Conservation (phyloP, 257 asterid genomes). For the Agastache rugosa region DNA sequence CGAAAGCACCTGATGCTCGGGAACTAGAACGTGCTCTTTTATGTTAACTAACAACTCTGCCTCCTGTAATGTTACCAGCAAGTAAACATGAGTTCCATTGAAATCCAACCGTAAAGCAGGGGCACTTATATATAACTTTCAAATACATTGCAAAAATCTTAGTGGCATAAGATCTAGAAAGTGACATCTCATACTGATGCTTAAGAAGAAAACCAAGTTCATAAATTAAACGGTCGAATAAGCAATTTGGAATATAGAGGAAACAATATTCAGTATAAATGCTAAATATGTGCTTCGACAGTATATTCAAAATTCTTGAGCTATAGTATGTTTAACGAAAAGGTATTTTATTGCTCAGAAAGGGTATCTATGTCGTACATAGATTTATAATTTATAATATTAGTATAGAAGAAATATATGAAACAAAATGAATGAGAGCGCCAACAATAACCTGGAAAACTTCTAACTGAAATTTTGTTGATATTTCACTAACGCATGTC, state of each 20-base stretch:
- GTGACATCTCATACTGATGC: neutral
- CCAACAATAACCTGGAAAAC: conserved; percentile 71
- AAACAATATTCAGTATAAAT: neutral
- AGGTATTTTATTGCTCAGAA: neutral
- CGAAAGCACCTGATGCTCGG: conserved; percentile 77
- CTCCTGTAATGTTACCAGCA: conserved; percentile 36
- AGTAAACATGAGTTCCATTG: conserved; percentile 2
- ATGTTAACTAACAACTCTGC: conserved; percentile 80
- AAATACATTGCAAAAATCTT: neutral
- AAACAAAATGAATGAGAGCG: conserved; percentile 15
- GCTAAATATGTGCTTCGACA: neutral
- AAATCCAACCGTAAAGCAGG: neutral
- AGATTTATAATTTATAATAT: neutral
- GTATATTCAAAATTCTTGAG: neutral
- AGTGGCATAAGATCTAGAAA: conserved; percentile 13
- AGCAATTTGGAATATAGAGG: neutral
- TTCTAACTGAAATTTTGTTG: conserved; percentile 81
- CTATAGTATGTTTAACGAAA: conserved; percentile 1
- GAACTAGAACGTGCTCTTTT: conserved; percentile 83
- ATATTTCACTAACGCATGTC: conserved; percentile 69
- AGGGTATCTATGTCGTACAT: conserved; percentile 8
- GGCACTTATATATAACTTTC: neutral
- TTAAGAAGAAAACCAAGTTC: neutral
- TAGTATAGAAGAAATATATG: conserved; percentile 15
- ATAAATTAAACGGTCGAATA: neutral